These are phyloP conservation scores for Tuber calosporum DNA, from an alignment of 495 filamentous ascomycete species.

Conservation along the genomic window DNA sequence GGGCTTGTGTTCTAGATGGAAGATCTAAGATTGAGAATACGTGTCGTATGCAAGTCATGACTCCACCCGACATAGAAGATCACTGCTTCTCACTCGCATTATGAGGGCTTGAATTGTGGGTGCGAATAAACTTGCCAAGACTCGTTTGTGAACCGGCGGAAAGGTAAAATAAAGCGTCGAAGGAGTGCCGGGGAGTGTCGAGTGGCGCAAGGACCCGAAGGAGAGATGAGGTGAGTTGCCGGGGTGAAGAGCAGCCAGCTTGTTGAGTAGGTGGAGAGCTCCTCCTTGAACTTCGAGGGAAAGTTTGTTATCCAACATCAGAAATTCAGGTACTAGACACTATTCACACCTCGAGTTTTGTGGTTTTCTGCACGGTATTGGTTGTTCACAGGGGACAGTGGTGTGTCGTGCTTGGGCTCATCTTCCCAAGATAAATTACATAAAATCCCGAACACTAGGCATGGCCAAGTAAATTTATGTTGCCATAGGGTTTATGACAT, in stretches of 20 bases:
- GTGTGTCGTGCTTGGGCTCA: neutral
- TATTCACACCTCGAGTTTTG: neutral
- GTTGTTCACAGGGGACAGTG: neutral
- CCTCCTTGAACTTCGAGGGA: neutral
- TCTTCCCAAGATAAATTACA: no score
- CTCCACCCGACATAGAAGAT: neutral
- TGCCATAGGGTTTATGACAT: neutral
- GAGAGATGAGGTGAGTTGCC: no score
- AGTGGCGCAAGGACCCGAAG: no score
- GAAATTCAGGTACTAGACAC: neutral
- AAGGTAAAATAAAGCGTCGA: no score
- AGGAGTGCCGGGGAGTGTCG: no score
- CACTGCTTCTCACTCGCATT: neutral
- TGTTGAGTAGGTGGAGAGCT: neutral
- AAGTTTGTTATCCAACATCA: neutral
- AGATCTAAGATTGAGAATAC: neutral
- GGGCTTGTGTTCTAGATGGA: neutral
- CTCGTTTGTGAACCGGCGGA: no score
- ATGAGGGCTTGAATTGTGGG: neutral
- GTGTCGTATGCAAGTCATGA: neutral
- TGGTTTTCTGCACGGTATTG: neutral
- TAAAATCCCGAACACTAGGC: neutral
- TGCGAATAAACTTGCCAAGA: neutral
- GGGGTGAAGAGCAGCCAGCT: neutral
- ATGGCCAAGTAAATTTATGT: neutral